Evolutionary conservation across 2,329 filamentous ascomycete species (phyloP), one percentile per base, ranked within the genome.

Genomic region (Hysterium pulicare): DNA sequence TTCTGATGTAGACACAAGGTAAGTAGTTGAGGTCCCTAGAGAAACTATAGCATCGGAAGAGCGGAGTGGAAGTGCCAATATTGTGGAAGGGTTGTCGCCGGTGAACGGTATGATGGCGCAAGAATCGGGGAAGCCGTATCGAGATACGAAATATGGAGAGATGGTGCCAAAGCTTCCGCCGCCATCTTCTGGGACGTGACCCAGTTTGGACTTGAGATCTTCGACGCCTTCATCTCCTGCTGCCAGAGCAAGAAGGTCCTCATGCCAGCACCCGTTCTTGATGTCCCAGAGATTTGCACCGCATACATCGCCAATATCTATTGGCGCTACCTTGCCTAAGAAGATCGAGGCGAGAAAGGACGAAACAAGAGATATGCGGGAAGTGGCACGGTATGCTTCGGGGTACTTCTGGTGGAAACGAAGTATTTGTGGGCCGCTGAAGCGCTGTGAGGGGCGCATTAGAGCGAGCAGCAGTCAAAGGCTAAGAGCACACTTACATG

Each of bases 281-380:
- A 97, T 90, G 59, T 97, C 89, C 89, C 90, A 97, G 5, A 98
- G 75, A 64, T 97, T 95, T 85, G 95, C 95, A 41, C 93, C 93
- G 58, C 90, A 95, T 19, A 91, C 90, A 69, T 98, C 93, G 58
- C 86, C 86, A 55, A 95, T 90, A 64, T 98, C 93, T 53, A 96
- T 84, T 0, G 90, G 89, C 0, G 93, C 91, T 49, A 96, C 78
- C 50, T 76, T 73, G 42, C 93, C 93, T 11, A 96, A 77, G 65
- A 98, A 86, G 13, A 97, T 68, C 0, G 91, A 96, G 2, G 91
- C 90, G 39, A 97, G 77, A 74, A 95, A 98, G 0, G 91, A 96
- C 0, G 91, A 97, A 11, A 96, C 90, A 34, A 97, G 84, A 2
- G 90, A 94, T 61, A 98, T 95, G 43, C 89, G 83, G 9, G 82